These are phyloP conservation scores for Blastobotrys niveus DNA, from an alignment of 1,139 yeast species.

Conservation along the genomic window DNA sequence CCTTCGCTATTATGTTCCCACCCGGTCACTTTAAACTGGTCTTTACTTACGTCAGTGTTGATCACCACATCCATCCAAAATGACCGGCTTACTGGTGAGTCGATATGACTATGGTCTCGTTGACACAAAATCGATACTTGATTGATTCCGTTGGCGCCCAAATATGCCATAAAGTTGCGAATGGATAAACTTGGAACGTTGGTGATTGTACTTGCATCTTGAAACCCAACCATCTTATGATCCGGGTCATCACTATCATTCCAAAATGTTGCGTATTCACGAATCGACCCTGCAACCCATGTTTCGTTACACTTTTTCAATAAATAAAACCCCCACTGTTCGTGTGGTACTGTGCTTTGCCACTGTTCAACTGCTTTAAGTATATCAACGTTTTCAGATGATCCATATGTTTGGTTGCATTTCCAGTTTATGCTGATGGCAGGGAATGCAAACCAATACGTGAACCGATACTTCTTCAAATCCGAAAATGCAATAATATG, in stretches of 20 bases:
- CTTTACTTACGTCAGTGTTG: conserved; percentile 3
- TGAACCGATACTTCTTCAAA: conserved; percentile 78
- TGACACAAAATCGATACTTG: conserved; percentile 39
- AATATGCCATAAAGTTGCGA: conserved; percentile 58
- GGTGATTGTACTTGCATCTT: conserved; percentile 53
- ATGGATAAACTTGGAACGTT: conserved; percentile 55
- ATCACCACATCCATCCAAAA: conserved; percentile 28
- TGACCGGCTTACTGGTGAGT: conserved; percentile 17
- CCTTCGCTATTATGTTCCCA: conserved; percentile 84
- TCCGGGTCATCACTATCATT: conserved; percentile 12
- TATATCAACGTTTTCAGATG: conserved; percentile 10
- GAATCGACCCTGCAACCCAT: conserved; percentile 30
- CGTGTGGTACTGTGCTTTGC: conserved; percentile 15
- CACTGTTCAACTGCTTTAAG: conserved; percentile 20
- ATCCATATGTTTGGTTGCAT: neutral
- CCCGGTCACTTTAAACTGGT: conserved; percentile 49
- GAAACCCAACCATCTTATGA: conserved; percentile 42
- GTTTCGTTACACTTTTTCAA: conserved; percentile 15
- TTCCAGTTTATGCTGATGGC: conserved; percentile 36
- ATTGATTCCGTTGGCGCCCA: conserved; percentile 40
- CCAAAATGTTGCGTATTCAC: conserved; percentile 22
- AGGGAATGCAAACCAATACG: conserved; percentile 88
- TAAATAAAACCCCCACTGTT: conserved; percentile 33
- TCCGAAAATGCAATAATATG: conserved; percentile 72
- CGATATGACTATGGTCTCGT: conserved; percentile 23